These are phyloP conservation scores for Dryadomyces quercus-mongolicae DNA, from an alignment of 2,329 filamentous ascomycete species.

Conservation along the genomic window DNA sequence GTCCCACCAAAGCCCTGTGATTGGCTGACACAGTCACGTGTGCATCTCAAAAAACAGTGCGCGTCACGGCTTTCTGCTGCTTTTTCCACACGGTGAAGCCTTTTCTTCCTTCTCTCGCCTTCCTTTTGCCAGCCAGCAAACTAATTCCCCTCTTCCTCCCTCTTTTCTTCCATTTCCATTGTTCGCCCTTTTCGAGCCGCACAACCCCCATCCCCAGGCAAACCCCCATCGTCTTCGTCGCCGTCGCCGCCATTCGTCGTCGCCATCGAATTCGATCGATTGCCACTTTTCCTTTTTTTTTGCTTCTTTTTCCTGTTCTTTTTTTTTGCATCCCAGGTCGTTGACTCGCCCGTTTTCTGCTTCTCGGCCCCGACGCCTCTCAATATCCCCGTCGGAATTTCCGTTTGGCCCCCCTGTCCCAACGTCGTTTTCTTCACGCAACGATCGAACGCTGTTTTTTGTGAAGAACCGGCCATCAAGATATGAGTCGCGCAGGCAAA, in stretches of 20 bases:
- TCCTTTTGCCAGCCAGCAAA: neutral
- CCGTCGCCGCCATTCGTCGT: neutral
- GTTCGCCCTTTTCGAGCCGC: neutral
- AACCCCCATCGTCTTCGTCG: neutral
- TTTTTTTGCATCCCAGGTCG: neutral
- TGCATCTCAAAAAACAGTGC: neutral
- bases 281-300: neutral
- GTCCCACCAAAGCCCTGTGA: neutral
- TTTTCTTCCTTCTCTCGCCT: slow-evolving; percentile 1
- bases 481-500: slow-evolving; percentile 94
- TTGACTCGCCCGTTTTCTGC: neutral
- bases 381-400: neutral
- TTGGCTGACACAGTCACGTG: neutral
- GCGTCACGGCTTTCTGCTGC: neutral
- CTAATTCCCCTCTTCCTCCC: neutral
- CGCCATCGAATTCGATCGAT: neutral
- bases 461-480: slow-evolving; percentile 37
- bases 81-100: slow-evolving; percentile 2
- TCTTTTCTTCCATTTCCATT: neutral
- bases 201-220: neutral
- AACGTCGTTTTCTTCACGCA: neutral
- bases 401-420: neutral
- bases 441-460: neutral
- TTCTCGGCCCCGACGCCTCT: too few species aligned
- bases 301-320: slow-evolving; percentile 2